phyloP scores from a whole-genome alignment of 305 asterid species.

The Fraxinus platypoda region DNA sequence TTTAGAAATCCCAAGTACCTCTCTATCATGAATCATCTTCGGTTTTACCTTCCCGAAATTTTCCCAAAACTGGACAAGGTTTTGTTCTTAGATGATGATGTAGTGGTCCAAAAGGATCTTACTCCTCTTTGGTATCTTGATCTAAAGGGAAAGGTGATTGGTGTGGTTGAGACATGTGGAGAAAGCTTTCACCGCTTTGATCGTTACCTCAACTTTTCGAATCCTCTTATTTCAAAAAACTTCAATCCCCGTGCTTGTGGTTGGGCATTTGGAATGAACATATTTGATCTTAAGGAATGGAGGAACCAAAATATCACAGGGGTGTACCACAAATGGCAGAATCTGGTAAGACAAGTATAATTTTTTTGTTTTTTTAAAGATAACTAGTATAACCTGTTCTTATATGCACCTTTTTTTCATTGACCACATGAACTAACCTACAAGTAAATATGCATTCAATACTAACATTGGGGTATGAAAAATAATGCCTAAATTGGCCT shows the following conservation, averaged over 20 bases:
- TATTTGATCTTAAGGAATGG: conserved; percentile 70
- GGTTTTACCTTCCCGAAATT: conserved; percentile 85
- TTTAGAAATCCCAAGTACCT: conserved; percentile 88
- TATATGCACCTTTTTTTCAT: background rate
- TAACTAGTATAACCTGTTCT: background rate
- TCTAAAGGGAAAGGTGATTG: conserved; percentile 75
- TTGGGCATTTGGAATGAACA: conserved; percentile 88
- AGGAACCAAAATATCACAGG: conserved; percentile 75
- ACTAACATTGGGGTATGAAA: background rate
- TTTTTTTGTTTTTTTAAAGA: background rate
- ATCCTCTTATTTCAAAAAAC: conserved; percentile 61
- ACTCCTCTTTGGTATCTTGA: conserved; percentile 73
- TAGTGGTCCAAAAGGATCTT: conserved; percentile 71
- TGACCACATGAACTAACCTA: background rate
- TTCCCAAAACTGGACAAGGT: conserved; percentile 77
- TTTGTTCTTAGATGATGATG: conserved; percentile 84
- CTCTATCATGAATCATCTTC: conserved; percentile 88
- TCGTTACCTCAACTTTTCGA: conserved; percentile 83
- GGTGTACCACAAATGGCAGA: conserved; percentile 86
- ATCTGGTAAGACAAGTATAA: conserved; percentile 48
- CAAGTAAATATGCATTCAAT: background rate
- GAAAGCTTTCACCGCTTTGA: conserved; percentile 89
- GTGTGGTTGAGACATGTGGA: conserved; percentile 91
- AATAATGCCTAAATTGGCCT: background rate
- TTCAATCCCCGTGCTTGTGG: conserved; percentile 87